A percentile compares a stretch with the other conserved stretches of the same genome.
These are phyloP conservation scores for Chimonanthus salicifolius DNA, from an alignment of 164 flowering plant genomes.

Conservation along the genomic window DNA sequence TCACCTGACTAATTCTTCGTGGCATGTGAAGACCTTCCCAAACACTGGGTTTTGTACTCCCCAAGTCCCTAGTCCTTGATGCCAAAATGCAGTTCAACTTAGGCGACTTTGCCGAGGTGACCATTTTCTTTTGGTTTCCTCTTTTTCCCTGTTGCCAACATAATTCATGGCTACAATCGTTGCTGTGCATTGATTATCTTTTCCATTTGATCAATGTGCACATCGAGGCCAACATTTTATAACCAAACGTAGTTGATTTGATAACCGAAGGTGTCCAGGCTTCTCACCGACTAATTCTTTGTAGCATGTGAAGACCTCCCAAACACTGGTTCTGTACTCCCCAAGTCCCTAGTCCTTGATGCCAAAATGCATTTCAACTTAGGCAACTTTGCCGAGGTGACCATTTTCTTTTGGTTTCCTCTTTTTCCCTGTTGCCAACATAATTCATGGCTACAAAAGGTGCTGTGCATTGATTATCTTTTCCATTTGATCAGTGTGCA, in stretches of 20 bases:
- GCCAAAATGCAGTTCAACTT: not conserved
- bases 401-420: constrained; percentile 12
- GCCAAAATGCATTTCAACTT: not conserved
- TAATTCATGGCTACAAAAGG: not conserved
- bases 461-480: not conserved
- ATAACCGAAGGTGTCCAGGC: no score
- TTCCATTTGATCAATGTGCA: not conserved
- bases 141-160: constrained; percentile 24
- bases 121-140: constrained; percentile 12
- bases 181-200: not conserved
- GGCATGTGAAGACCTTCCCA: no score
- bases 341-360: no score
- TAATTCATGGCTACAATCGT: not conserved
- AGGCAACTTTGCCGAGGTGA: constrained; percentile 33
- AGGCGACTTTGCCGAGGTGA: constrained; percentile 33
- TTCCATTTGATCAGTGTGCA: not conserved
- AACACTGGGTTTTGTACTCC: no score
- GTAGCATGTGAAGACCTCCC: no score
- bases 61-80: no score
- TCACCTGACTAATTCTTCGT: no score
- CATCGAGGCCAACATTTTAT: not conserved
- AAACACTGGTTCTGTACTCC: no score
- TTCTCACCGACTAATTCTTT: no score
- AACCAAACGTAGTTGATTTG: not conserved
- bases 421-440: constrained; percentile 24